These are phyloP conservation scores for Elsinoe perseae DNA, from an alignment of 2,329 filamentous ascomycete species.

Conservation along the genomic window DNA sequence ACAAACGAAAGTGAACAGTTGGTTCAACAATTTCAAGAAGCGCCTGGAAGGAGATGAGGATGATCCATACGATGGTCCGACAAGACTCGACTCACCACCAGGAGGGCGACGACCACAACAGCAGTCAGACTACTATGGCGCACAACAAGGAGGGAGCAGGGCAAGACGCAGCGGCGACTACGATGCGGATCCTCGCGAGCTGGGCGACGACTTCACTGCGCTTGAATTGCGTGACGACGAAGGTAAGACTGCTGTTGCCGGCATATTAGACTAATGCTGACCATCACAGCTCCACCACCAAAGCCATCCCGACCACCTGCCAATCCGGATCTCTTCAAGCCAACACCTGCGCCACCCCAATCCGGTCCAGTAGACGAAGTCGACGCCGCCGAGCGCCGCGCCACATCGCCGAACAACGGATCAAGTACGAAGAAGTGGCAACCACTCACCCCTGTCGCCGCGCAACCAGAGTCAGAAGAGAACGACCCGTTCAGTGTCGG, in stretches of 20 bases:
- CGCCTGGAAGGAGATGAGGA: conserved; percentile 83
- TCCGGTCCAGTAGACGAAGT: conserved; percentile 70
- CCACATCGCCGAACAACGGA: conserved; percentile 15
- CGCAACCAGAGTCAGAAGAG: conserved; percentile 70
- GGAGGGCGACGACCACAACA: conserved; percentile 28
- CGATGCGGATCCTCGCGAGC: conserved; percentile 84
- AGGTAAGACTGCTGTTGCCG: conserved; percentile 30
- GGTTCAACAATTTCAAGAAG: conserved; percentile 89
- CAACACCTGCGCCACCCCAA: conserved; percentile 49
- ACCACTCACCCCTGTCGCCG: conserved; percentile 76
- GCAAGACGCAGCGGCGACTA: conserved; percentile 72
- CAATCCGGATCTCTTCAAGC: conserved; percentile 75
- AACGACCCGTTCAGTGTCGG: conserved; percentile 96
- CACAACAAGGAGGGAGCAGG: conserved; percentile 22
- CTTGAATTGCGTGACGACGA: conserved; percentile 57
- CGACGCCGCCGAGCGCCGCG: conserved; percentile 52
- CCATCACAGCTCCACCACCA: conserved; percentile 41
- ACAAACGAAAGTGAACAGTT: conserved; percentile 83
- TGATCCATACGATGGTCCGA: conserved; percentile 43
- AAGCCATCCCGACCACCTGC: conserved; percentile 54
- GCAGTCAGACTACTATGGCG: conserved; percentile 34
- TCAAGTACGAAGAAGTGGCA: conserved; percentile 90
- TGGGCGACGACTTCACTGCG: conserved; percentile 78
- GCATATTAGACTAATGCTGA: conserved; percentile 21
- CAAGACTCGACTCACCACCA: conserved; percentile 24